Evolutionary conservation across 2,329 filamentous ascomycete genomes (phyloP).

Genomic region (Curvularia verruculosa): DNA sequence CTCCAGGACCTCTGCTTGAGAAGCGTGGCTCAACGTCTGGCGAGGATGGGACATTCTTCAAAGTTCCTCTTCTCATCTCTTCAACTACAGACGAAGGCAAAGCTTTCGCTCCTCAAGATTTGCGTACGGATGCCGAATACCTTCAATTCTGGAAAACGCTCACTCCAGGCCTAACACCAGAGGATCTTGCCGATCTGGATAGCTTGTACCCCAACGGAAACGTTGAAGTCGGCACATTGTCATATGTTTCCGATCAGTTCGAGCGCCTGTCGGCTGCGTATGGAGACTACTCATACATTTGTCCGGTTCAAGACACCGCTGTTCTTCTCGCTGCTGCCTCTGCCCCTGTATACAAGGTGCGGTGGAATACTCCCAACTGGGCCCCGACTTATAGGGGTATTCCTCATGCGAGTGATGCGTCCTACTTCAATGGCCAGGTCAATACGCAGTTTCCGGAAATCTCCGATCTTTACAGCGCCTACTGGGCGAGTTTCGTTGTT

Average conservation of each 20-base stretch:
- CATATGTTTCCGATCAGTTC: constrained; percentile 53
- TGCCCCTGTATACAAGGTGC: constrained; percentile 43
- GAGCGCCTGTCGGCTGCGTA: constrained; percentile 53
- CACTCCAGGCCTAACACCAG: constrained; percentile 33
- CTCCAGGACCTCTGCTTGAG: constrained; percentile 55
- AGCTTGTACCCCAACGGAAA: constrained; percentile 38
- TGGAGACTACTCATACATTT: constrained; percentile 46
- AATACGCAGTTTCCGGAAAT: constrained; percentile 40
- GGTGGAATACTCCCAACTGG: constrained; percentile 45
- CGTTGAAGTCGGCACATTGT: constrained; percentile 25
- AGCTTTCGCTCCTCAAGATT: constrained; percentile 37
- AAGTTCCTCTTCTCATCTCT: constrained; percentile 42
- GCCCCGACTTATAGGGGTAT: constrained; percentile 36
- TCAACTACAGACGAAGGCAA: constrained; percentile 48
- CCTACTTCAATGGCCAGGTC: constrained; percentile 40
- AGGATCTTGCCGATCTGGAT: constrained; percentile 41
- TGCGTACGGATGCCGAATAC: constrained; percentile 48
- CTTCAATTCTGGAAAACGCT: constrained; percentile 41
- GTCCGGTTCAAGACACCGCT: constrained; percentile 45
- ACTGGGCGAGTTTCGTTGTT: constrained; percentile 46
- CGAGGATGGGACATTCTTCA: constrained; percentile 44
- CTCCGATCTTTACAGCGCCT: constrained; percentile 41
- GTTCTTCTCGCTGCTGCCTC: constrained; percentile 28
- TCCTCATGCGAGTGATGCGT: constrained; percentile 40
- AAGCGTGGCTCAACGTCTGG: constrained; percentile 53